These are phyloP conservation scores for Talaromyces marneffei DNA, from an alignment of 2,329 filamentous ascomycete species.

Conservation along the genomic window DNA sequence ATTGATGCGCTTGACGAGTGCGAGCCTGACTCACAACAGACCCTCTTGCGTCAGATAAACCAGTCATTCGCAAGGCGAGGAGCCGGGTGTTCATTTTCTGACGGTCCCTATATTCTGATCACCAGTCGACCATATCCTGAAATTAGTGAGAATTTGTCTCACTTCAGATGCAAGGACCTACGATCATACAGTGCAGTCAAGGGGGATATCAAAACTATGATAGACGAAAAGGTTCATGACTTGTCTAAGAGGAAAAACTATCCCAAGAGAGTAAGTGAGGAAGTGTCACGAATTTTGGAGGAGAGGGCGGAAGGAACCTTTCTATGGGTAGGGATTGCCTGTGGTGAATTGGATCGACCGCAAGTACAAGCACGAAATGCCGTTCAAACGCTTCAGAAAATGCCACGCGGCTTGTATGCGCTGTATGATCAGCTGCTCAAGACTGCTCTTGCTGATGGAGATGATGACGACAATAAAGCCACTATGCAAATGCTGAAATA, in stretches of 20 bases:
- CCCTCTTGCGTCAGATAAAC: slow-evolving; percentile 16
- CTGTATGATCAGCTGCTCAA: background rate
- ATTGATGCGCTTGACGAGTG: slow-evolving; percentile 23
- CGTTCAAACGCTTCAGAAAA: background rate
- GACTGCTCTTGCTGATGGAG: background rate
- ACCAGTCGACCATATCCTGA: slow-evolving; percentile 3
- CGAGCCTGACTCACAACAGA: slow-evolving; percentile 14
- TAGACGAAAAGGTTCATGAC: slow-evolving; percentile 4
- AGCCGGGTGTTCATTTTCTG: no score
- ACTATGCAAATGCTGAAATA: no score
- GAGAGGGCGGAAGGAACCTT: slow-evolving; percentile 10
- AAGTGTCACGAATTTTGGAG: background rate
- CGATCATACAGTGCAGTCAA: background rate
- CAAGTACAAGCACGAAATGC: background rate
- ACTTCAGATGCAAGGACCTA: background rate
- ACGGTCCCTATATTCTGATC: no score
- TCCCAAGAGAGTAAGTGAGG: background rate
- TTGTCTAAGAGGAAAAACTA: background rate
- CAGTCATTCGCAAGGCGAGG: no score
- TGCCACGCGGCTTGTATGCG: background rate
- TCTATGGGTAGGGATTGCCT: slow-evolving; percentile 6
- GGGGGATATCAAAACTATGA: background rate
- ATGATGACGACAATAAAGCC: no score
- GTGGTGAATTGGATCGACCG: background rate
- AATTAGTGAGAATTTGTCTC: background rate